Base-by-base conservation (phyloP, 805 yeast species). In the Candida easanensis region DNA sequence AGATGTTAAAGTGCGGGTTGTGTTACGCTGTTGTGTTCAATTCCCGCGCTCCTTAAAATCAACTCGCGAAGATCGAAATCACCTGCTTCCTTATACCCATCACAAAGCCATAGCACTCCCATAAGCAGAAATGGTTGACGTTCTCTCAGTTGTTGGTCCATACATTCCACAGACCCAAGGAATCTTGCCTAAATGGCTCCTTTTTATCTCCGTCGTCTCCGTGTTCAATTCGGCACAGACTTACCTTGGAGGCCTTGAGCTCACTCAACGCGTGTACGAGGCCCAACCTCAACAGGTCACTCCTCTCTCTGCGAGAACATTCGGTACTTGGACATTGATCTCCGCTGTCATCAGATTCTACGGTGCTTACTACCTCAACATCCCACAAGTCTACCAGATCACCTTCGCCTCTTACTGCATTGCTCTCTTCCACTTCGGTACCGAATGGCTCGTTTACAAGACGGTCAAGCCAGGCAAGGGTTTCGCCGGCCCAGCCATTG, bases 291-390 rank as follows among this genome's bases (percentile, higher is more conserved):
- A 60, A 6, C 77, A 84, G 61, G 84, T 82, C 20, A 77, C 80
- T 1, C 63, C 68, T 13, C 71, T 93, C 52, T 80, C 93, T 54
- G 96, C 97, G n/a, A 78, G 99, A 57, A 91, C 99, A 0, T 93
- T 93, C 63, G 99, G 99, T 26, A 93, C 99, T 0, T 93, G 99
- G 99, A 93, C 99, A 0, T 70, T 90, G 31, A 74, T 90, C 54
- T 82, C 96, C 3, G 78, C 96, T 2, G 71, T 91, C 23, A 82
- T 93, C 37, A 79, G 99, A 60, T 74, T 82, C 51, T 88, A 86
- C 62, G 96, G 95, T 43, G 95, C 98, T 13, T 85, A 84, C 65
- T 70, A 85, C 60, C 69, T 86, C 45, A 70, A 71, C 42, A 80
- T 82, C 53, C 79, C 79, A 19, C 84, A 82, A 51, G 79, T 90